Evolutionary conservation across 2,329 filamentous ascomycete species (phyloP).

Genomic region (Xylariales sp.): DNA sequence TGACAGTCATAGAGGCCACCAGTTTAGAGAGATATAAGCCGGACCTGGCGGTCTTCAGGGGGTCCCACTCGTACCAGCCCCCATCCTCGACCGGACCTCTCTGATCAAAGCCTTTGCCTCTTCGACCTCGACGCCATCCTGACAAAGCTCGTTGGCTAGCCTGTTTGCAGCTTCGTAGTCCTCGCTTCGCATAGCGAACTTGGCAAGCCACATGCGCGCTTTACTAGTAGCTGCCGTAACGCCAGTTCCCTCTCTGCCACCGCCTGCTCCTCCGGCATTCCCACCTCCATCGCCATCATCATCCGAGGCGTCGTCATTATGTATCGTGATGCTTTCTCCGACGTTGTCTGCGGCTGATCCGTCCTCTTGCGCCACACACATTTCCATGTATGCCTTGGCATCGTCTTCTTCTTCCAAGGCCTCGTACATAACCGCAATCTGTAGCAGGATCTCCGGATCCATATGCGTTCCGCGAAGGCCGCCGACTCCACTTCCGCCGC

Average conservation of each 20-base stretch:
- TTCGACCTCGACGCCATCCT: conserved; percentile 94
- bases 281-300: conserved; percentile 33
- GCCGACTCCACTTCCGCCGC: conserved; percentile 35
- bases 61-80: conserved; percentile 38
- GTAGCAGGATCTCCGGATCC: conserved; percentile 84
- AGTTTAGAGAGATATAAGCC: too few species aligned
- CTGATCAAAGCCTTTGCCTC: conserved; percentile 91
- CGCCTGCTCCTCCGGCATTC: conserved; percentile 20
- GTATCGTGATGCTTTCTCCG: conserved; percentile 49
- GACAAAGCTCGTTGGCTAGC: conserved; percentile 84
- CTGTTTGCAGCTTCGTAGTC: conserved; percentile 75
- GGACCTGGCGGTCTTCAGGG: too few species aligned
- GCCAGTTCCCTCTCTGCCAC: conserved; percentile 56
- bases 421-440: conserved; percentile 89
- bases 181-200: conserved; percentile 68
- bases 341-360: conserved; percentile 46
- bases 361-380: conserved; percentile 88
- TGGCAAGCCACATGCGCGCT: conserved; percentile 89
- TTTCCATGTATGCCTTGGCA: conserved; percentile 90
- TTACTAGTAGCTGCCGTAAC: conserved; percentile 90
- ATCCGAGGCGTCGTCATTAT: conserved; percentile 43
- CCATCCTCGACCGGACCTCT: conserved; percentile 75
- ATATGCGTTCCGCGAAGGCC: conserved; percentile 56
- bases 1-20: too few species aligned
- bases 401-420: conserved; percentile 71